Evolutionary conservation across 2,329 filamentous ascomycete genomes (phyloP).

Genomic region (Claviceps sp.): DNA sequence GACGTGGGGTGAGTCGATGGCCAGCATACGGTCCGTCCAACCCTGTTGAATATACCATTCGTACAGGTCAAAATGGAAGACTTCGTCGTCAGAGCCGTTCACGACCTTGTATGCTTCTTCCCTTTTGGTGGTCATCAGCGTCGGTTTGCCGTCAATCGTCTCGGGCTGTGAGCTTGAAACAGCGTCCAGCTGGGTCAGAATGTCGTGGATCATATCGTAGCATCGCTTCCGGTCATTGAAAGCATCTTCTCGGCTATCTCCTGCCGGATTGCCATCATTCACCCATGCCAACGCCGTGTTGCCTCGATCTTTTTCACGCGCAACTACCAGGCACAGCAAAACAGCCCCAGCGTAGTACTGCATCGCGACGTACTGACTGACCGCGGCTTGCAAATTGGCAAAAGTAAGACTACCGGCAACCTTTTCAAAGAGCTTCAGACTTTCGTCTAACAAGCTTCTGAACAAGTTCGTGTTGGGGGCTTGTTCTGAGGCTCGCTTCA

Average conservation of each 20-base stretch:
- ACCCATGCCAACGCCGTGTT: slow-evolving; percentile 79
- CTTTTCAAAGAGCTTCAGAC: slow-evolving; percentile 73
- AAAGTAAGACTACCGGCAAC: slow-evolving; percentile 73
- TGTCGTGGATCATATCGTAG: slow-evolving; percentile 78
- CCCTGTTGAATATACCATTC: slow-evolving; percentile 89
- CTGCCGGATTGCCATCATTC: slow-evolving; percentile 62
- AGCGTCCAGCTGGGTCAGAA: slow-evolving; percentile 64
- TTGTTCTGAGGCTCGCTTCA: slow-evolving; percentile 77
- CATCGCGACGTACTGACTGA: slow-evolving; percentile 65
- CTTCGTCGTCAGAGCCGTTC: slow-evolving; percentile 75
- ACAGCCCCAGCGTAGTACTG: slow-evolving; percentile 93
- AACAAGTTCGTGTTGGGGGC: slow-evolving; percentile 62
- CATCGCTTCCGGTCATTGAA: slow-evolving; percentile 64
- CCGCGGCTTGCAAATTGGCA: slow-evolving; percentile 65
- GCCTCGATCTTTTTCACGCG: slow-evolving; percentile 71
- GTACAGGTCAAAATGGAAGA: slow-evolving; percentile 93
- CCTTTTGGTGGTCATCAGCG: slow-evolving; percentile 62
- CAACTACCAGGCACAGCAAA: slow-evolving; percentile 71
- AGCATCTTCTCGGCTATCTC: slow-evolving; percentile 54
- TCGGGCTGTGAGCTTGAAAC: slow-evolving; percentile 57
- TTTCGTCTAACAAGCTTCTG: slow-evolving; percentile 74
- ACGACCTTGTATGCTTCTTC: slow-evolving; percentile 86
- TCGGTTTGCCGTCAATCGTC: slow-evolving; percentile 63
- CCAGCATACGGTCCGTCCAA: slow-evolving; percentile 74
- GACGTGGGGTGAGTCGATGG: slow-evolving; percentile 74